These are phyloP conservation scores for Agrostemma githago DNA, from an alignment of 148 eudicot genomes.

Conservation along the genomic window DNA sequence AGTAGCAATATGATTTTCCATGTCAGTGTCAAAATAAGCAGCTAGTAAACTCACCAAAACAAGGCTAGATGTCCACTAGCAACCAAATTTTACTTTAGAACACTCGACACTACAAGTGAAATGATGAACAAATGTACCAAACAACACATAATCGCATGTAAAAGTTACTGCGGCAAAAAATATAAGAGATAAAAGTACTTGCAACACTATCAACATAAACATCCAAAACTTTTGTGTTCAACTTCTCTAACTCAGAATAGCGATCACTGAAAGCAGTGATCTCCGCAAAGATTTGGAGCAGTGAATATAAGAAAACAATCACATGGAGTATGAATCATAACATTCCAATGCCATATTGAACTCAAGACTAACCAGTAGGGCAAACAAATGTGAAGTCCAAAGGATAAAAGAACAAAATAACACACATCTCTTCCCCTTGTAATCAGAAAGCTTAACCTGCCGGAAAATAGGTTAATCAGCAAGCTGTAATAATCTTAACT, in stretches of 20 bases:
- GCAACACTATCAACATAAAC: slow-evolving; percentile 96
- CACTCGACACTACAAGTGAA: not conserved
- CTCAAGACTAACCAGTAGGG: slow-evolving; percentile 76
- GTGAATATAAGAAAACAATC: slow-evolving; percentile 6
- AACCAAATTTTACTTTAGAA: not conserved
- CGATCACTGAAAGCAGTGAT: slow-evolving; percentile 99
- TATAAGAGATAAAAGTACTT: slow-evolving; percentile 27
- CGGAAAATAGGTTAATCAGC: slow-evolving; percentile 17
- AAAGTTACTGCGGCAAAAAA: not conserved
- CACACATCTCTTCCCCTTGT: slow-evolving; percentile 83
- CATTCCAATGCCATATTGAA: not conserved
- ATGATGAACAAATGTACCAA: not conserved
- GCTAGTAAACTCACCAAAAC: not conserved
- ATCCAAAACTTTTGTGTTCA: slow-evolving; percentile 85
- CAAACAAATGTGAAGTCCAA: slow-evolving; percentile 97
- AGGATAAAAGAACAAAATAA: slow-evolving; percentile 94
- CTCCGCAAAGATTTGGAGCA: slow-evolving; percentile 40
- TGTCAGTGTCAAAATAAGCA: not conserved
- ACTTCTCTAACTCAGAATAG: slow-evolving; percentile 69
- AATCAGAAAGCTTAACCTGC: slow-evolving; percentile 95
- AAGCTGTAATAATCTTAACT: not conserved
- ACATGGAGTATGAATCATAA: not conserved
- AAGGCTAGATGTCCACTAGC: too few relatives aligned
- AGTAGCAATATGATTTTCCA: not conserved
- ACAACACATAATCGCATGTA: not conserved